Conservation (phyloP, 1,139 yeast genomes). For the Nadsonia commutata region DNA sequence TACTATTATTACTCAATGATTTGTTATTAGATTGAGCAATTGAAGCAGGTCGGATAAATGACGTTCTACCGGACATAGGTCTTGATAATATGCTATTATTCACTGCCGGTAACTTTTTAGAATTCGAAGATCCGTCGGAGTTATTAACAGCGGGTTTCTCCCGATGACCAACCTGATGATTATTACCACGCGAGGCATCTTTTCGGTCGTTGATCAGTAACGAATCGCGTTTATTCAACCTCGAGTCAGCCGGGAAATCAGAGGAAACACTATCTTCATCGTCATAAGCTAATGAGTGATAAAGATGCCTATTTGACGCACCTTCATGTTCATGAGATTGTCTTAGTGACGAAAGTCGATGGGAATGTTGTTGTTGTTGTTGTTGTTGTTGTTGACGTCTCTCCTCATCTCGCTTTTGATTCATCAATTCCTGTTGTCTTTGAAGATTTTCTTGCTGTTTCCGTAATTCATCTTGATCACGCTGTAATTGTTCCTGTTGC, state of each 20-base stretch:
- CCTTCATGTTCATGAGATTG: background rate
- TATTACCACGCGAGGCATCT: no score
- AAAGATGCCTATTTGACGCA: background rate
- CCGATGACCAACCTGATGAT: no score
- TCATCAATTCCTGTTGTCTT: no score
- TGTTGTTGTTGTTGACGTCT: background rate
- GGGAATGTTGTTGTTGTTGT: background rate
- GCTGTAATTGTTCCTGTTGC: background rate
- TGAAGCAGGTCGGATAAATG: background rate
- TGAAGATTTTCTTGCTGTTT: background rate
- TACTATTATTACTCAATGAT: background rate
- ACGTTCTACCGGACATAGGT: background rate
- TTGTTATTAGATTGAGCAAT: background rate
- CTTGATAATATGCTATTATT: no score
- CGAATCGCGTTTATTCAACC: no score
- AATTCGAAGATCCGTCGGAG: no score
- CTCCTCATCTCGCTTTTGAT: background rate
- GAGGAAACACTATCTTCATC: background rate
- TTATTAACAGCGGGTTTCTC: no score
- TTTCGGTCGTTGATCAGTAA: no score
- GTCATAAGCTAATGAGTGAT: background rate
- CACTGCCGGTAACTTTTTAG: no score
- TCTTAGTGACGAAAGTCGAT: background rate
- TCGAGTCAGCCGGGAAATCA: no score
- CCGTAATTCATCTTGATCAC: background rate